Base-by-base conservation (phyloP, 805 yeast genomes). In the Schizosaccharomyces osmophilus region DNA sequence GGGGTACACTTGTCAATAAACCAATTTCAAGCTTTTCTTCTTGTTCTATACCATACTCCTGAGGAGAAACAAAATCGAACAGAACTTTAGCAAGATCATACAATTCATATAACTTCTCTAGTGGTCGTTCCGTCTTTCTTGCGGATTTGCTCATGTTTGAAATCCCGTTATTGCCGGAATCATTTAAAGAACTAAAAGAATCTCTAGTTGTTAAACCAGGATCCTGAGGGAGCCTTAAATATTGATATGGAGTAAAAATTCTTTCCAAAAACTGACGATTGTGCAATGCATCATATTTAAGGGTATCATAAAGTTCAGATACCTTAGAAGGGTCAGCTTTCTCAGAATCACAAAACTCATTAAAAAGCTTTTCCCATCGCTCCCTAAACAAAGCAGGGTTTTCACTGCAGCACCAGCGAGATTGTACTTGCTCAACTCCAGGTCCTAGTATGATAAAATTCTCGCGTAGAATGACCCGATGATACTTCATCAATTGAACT, bases 291-390 rank as follows among this genome's bases (percentile, higher is more conserved):
- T 93, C 99, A 70, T 86, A 93, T 72, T 93, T 93, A 96, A 93
- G 90, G 1, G 99, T 90, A 72, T 93, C 99, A 69, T 93, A 93
- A 63, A 93, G 77, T 74, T 93, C 99, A 59, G 95, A 85, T 64
- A 93, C 90, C 73, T 90, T 93, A 1, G 96, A 84, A 11, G 99
- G 99, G 72, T 93, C 97, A 2, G 93, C 95, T 72, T 93, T 93
- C 66, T 93, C 99, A 61, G 89, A 93, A 59, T 85, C 81, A 26
- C 82, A 81, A 73, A 93, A 93, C 72, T 93, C 99, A 65, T 82
- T 84, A 72, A 93, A 93, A 59, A 93, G 75, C 70, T 93, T 93
- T 68, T 89, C 97, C 99, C 99, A 93, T 68, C 99, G 79, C 73
- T 93, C 99, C 65, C 82, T 83, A 74, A 93, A 90, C 63, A 93